Evolutionary conservation across 305 asterid species (phyloP), one percentile per base, ranked within the genome.

Genomic region (Vinca major): DNA sequence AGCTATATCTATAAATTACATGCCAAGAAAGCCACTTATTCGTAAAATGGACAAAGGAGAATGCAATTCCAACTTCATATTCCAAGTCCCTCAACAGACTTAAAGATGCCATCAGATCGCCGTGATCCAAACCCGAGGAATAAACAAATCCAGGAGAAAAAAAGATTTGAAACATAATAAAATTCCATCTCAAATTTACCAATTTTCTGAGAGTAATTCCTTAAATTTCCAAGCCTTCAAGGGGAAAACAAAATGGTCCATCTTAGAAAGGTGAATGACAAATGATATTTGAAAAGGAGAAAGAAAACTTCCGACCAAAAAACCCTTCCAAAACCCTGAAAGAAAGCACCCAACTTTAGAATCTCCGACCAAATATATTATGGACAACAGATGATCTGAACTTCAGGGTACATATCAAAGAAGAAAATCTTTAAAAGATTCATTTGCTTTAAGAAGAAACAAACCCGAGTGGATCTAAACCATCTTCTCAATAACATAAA

Each of bases 381-480:
- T 6, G 44, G 5, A 7, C 16, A 58, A 36, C 4, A 58, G 13
- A 39, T 36, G n/a, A n/a, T n/a, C n/a, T n/a, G n/a, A n/a, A n/a
- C n/a, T n/a, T n/a, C n/a, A n/a, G n/a, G 70, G 37, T 20, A 61
- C 70, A 76, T 69, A 74, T 74, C 78, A 68, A 64, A 37, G 12
- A 60, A 50, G 66, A 63, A 51, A 39, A 63, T 33, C 51, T 56
- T 74, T 48, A 55, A 74, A 75, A 80, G 74, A 73, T 78, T 74
- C 65, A 69, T 65, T 65, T 50, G 50, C 64, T 48, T 21, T 4
- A 0, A 17, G 45, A 2, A 51, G 16, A 48, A 54, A 26, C 12
- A 37, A 6, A 58, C 20, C 45, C 51, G 21, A 47, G 40, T 60
- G 76, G 78, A 75, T 83, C 83, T 75, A 67, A 75, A 57, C 63